Evolutionary conservation across 176 grass and related monocot species (phyloP), one percentile per base, ranked within the genome.

Genomic region (Typha latifolia): DNA sequence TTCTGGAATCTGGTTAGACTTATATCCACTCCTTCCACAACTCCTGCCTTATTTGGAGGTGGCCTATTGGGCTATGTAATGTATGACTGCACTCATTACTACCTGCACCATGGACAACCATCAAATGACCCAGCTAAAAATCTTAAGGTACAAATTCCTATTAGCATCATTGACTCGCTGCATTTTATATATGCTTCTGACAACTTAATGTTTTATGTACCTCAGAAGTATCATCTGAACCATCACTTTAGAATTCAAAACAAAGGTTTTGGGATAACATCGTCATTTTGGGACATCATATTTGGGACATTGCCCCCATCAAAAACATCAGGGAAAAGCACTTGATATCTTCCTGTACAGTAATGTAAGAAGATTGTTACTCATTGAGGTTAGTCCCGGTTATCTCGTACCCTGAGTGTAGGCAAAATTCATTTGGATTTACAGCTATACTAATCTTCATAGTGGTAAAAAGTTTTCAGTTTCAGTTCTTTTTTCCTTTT

Each of bases 1-100:
- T 96, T 96, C 50, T 96, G 91, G 91, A 91, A 96, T 69, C 53
- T 91, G 43, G 77, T 96, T 16, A 71, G 76, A 0, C 82, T 84
- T 66, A 78, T 88, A 20, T 61, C 84, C 9, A 79, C 82, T 32
- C 82, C 87, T 56, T 85, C 91, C 2, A 86, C 74, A n/a, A 80
- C 84, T 62, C 91, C 91, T 29, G 87, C 84, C 12, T 52, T 96
- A 12, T 91, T 96, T 74, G 87, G 79, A 1, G 91, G 91, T n/a
- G 84, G 87, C 19, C 70, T 96, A 27, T 79, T 96, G 77, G 91
- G 91, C 23, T 96, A 96, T 77, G 84, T 96, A 70, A 85, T 88
- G 67, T 96, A 96, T 68, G 91, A 96, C 68, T 96, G 91, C 74
- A 96, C 84, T 48, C 87, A 88, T 67, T 91, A 96, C 71, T 96